Conservation (phyloP, 768 basidiomycete species). For the Hydnomerulius pinastri region DNA sequence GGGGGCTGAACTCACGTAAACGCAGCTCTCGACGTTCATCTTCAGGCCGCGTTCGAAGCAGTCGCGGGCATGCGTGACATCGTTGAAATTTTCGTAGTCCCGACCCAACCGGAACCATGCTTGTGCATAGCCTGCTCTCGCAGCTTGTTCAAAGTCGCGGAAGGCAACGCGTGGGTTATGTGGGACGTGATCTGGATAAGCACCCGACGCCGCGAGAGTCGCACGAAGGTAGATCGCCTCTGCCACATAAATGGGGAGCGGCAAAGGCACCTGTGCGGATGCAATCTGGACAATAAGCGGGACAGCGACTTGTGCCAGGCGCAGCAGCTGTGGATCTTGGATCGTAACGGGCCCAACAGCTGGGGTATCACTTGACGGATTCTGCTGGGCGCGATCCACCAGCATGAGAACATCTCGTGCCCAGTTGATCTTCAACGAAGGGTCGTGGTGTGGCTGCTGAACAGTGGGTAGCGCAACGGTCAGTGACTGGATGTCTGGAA, state of each 20-base stretch:
- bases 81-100: conserved; percentile 89
- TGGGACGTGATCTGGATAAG: conserved; percentile 62
- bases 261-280: conserved; percentile 34
- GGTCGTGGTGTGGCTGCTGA: conserved; percentile 57
- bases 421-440: conserved; percentile 71
- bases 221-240: conserved; percentile 81
- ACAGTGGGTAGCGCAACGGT: conserved; percentile 50
- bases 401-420: conserved; percentile 80
- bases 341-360: conserved; percentile 54
- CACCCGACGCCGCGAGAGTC: conserved; percentile 70
- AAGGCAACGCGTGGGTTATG: conserved; percentile 81
- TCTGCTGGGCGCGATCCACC: conserved; percentile 55
- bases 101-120: conserved; percentile 93
- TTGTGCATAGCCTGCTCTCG: conserved; percentile 70
- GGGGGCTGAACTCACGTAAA: conserved; percentile 67
- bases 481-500: conserved; percentile 67
- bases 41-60: conserved; percentile 86
- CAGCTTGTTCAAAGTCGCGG: conserved; percentile 85
- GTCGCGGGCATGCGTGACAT: conserved; percentile 70
- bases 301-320: conserved; percentile 65
- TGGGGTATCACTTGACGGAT: conserved; percentile 42
- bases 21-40: conserved; percentile 72
- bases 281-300: conserved; percentile 63
- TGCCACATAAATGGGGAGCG: conserved; percentile 48
- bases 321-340: conserved; percentile 57